phyloP scores from a whole-genome alignment of 495 filamentous ascomycete species.

The Talaromyces trachyspermus region DNA sequence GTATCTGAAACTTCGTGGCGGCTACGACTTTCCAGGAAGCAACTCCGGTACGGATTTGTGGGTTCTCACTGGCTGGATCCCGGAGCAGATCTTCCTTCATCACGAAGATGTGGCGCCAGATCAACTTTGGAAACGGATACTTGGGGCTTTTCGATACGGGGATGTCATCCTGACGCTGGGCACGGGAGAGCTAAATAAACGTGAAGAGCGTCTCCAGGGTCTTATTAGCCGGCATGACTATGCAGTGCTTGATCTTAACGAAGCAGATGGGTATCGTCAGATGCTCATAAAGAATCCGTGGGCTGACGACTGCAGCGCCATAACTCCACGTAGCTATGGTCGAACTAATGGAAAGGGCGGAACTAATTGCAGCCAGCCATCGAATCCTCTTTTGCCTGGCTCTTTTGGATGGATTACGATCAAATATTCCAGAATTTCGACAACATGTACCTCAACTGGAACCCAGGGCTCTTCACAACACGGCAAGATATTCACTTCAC shows the following conservation, averaged over 20 bases:
- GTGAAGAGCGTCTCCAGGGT: conserved; percentile 72
- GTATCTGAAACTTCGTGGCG: conserved; percentile 92
- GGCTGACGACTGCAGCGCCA: conserved; percentile 62
- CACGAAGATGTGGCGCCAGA: conserved; percentile 68
- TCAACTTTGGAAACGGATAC: conserved; percentile 71
- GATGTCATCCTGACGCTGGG: conserved; percentile 87
- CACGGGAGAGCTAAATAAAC: conserved; percentile 67
- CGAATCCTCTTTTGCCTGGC: conserved; percentile 44
- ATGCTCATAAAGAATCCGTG: conserved; percentile 94
- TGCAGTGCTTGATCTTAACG: conserved; percentile 75
- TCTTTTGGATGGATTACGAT: conserved; percentile 89
- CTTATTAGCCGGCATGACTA: conserved; percentile 90
- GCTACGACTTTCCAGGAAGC: conserved; percentile 97
- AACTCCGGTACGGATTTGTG: conserved; percentile 93
- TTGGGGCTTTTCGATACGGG: conserved; percentile 63
- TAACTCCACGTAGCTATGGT: conserved; percentile 10
- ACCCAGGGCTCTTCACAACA: conserved; percentile 71
- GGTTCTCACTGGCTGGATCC: conserved; percentile 91
- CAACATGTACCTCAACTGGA: conserved; percentile 96
- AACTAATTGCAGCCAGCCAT: conserved; percentile 9
- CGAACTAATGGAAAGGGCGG: conserved; percentile 5
- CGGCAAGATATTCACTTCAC: conserved; percentile 84
- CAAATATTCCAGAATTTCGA: conserved; percentile 85
- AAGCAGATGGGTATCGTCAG: conserved; percentile 51
- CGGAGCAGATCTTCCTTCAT: conserved; percentile 88